phyloP scores from a whole-genome alignment of 1,139 yeast species.

The Kurtzmaniella quercitrusa region DNA sequence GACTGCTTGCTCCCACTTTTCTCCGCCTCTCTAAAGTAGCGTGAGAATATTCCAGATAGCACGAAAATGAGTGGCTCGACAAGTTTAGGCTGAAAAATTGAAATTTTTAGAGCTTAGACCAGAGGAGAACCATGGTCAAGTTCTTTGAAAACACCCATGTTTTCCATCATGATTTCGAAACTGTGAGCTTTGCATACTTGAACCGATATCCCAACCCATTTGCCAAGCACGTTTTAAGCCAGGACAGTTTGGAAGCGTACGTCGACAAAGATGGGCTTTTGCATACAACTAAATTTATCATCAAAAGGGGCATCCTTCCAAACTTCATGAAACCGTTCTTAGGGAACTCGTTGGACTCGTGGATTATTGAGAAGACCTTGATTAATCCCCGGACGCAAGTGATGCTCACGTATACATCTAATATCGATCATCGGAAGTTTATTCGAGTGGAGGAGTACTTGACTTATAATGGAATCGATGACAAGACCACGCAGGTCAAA shows the following conservation, averaged over 20 bases:
- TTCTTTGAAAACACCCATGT: slow-evolving; percentile 54
- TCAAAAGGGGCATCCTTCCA: slow-evolving; percentile 80
- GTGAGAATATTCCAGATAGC: background rate
- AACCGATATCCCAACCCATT: slow-evolving; percentile 89
- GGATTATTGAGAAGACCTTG: slow-evolving; percentile 79
- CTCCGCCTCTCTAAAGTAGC: background rate
- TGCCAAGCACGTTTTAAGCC: slow-evolving; percentile 82
- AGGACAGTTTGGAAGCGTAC: slow-evolving; percentile 65
- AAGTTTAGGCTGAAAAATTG: background rate
- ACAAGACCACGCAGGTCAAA: slow-evolving; percentile 33
- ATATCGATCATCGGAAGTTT: slow-evolving; percentile 79
- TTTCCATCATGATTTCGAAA: slow-evolving; percentile 62
- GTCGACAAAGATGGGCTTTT: slow-evolving; percentile 63
- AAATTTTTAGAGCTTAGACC: background rate
- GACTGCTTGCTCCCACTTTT: background rate
- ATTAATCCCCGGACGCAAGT: slow-evolving; percentile 59
- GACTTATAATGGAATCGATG: slow-evolving; percentile 27
- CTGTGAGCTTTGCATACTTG: slow-evolving; percentile 75
- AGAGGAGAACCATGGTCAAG: slow-evolving; percentile 52
- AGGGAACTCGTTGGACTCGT: slow-evolving; percentile 68
- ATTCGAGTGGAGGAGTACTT: slow-evolving; percentile 78
- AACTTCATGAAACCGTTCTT: slow-evolving; percentile 73
- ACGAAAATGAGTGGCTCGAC: background rate
- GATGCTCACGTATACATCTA: slow-evolving; percentile 72
- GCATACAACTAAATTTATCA: slow-evolving; percentile 69